Percentiles rank a stretch among this genome's conserved stretches.
Conservation (phyloP, 305 asterid species). For the Fraxinus ornus region DNA sequence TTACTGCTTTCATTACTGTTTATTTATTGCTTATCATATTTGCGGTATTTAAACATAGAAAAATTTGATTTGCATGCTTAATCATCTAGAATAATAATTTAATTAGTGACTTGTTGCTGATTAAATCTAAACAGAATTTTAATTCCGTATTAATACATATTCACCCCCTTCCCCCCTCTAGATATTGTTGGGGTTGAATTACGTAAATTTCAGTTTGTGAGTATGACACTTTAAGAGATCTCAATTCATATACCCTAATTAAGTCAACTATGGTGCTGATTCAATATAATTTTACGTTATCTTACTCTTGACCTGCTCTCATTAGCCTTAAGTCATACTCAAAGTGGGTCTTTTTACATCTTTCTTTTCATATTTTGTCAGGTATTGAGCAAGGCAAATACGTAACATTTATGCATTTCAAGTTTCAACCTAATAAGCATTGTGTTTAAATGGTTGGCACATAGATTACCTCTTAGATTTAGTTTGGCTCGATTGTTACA, state of each 20-base stretch:
- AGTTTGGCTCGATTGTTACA: not conserved
- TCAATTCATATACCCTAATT: not conserved
- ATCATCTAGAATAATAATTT: no score
- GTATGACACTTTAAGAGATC: not conserved
- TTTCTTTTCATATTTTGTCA: not conserved
- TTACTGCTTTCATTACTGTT: no score
- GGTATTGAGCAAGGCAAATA: constrained; percentile 13
- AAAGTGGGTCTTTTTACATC: not conserved
- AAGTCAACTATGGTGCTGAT: not conserved
- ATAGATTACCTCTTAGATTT: not conserved
- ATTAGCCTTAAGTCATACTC: constrained; percentile 9
- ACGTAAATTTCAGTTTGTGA: no score
- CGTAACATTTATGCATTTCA: constrained; percentile 2
- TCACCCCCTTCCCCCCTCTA: no score
- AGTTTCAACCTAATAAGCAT: not conserved
- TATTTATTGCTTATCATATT: no score
- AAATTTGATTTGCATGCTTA: no score
- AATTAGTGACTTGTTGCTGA: no score
- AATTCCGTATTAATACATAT: no score
- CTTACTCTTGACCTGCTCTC: not conserved
- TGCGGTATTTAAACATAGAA: no score
- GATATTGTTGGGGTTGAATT: no score
- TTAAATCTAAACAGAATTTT: no score
- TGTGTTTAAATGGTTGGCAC: not conserved
- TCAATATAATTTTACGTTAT: not conserved